Base-by-base conservation (phyloP, 257 asterid genomes). In the Gardenia jasminoides region DNA sequence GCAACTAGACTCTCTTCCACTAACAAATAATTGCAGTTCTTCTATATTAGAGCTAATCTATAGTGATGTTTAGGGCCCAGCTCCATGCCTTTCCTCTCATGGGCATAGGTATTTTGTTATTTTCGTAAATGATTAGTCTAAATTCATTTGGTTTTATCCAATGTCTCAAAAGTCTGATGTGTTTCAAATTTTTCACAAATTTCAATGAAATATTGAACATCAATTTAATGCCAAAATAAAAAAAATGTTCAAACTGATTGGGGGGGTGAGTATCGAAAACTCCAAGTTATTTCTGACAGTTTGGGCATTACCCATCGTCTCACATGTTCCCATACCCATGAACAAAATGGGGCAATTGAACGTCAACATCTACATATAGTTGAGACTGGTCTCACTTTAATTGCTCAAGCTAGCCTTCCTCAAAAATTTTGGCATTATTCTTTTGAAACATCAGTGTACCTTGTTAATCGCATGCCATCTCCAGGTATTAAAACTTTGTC, bases 231-330 rank as follows among this genome's bases (percentile, higher is more conserved):
- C 33, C 13, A 30, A 13, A 50, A 73, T 73, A 22, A 73, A 73
- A 50, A 10, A 5, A n/a, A n/a, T 10, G 24, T 73, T 16, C 77
- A 73, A 73, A 48, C 66, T 48, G 46, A 73, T 50, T 73, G 77
- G 66, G 77, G 77, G 6, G 77, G 65, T 30, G 66, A 73, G 20
- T 73, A 73, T 31, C 66, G 26, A 47, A 48, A 73, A 44, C 20
- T 59, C 19, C 22, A 59, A 5, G 10, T 0, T 0, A 4, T 52
- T 48, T 52, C 3, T 52, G 59, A 1, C 24, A 15, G 4, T 52
- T 15, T 52, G 22, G 59, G 66, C 28, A 59, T 59, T 3, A 20
- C 1, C 24, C 66, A 59, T 59, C 66, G 31, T 24, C 30, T 59
- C 11, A n/a, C 66, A 13, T 24, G 31, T 59, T 31, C 66, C 10